Evolutionary conservation across 2,329 filamentous ascomycete species (phyloP).

Genomic region (Bipolaris oryzae): DNA sequence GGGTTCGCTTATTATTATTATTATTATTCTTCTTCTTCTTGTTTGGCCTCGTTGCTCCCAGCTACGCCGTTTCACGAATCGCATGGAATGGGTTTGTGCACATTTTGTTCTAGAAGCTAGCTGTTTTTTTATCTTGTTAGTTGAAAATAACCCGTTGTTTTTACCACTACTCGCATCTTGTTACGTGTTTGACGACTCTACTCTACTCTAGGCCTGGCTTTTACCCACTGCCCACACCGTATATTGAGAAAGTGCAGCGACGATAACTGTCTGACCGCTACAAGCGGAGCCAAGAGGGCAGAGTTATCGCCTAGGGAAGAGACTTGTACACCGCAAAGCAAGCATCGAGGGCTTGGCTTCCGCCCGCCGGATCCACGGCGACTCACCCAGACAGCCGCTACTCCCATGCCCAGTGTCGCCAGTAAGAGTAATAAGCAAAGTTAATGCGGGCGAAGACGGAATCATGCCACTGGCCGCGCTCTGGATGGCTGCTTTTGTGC

Average conservation of each 20-base stretch:
- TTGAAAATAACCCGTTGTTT: neutral
- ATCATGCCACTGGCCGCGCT: neutral
- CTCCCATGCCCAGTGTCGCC: too few species aligned
- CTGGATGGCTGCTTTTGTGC: neutral
- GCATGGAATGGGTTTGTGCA: conserved; percentile 7
- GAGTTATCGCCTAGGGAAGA: neutral
- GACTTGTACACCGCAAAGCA: neutral
- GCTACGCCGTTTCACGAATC: conserved; percentile 6
- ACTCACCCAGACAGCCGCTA: neutral
- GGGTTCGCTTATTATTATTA: conserved; percentile 4
- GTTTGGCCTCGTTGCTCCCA: conserved; percentile 11
- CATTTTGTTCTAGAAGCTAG: conserved; percentile 15
- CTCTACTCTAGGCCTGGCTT: too few species aligned
- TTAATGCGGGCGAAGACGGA: neutral
- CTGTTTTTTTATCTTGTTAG: conserved; percentile 12
- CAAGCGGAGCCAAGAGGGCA: conserved; percentile 2
- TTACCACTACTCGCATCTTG: neutral
- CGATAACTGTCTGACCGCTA: conserved; percentile 1
- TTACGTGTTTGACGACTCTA: neutral
- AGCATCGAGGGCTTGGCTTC: neutral
- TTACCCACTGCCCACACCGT: neutral
- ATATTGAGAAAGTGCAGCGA: neutral
- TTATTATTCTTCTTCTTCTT: too few species aligned
- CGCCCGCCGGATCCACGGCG: neutral
- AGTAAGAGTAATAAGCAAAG: too few species aligned